Base-by-base conservation (phyloP, 2,329 filamentous ascomycete genomes). In the Calonectria montana region DNA sequence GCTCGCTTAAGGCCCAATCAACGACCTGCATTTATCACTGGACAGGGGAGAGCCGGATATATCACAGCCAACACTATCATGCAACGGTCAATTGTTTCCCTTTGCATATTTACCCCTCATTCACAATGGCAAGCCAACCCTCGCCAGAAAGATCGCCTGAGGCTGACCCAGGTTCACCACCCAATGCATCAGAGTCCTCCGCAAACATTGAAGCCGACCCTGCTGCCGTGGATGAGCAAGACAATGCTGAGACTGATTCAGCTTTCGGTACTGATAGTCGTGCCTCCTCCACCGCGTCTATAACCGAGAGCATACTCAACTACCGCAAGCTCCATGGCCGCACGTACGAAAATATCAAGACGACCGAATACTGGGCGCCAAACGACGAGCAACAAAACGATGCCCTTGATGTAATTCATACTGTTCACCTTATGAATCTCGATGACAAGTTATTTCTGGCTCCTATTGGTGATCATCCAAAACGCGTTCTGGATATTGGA, bases 401-500 rank as follows among this genome's bases (percentile, higher is more conserved):
- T 9, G 79, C 76, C 2, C 57, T 80, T 10, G 75, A 81, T 55
- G 72, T 80, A 18, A 74, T 70, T 3, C 79, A 82, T 62, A 75
- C 77, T 2, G 78, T 73, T n/a, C 50, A 79, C 13, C 73, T 74
- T 4, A 74, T 80, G 43, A 55, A 74, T 1, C 72, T 81, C 1
- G 76, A 77, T 9, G 73, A 78, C 29, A 57, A 76, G 50, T 67
- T 81, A 6, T 78, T 74, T 37, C 55, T 79, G 2, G 77, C 78
- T 2, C 80, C 80, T 1, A 68, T 81, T 23, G 64, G 73, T 10
- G 53, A 68, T 5, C 68, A 75, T n/a, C 77, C 78, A 0, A 43
- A 13, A 6, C 71, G 74, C 7, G 74, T 80, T 12, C 80, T 91
- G 29, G 88, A 90, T 73, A 80, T 90, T 18, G 87, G 88, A n/a